These are phyloP conservation scores for Entomortierella beljakovae DNA, from an alignment of 192 early-diverging fungal species.

Conservation along the genomic window DNA sequence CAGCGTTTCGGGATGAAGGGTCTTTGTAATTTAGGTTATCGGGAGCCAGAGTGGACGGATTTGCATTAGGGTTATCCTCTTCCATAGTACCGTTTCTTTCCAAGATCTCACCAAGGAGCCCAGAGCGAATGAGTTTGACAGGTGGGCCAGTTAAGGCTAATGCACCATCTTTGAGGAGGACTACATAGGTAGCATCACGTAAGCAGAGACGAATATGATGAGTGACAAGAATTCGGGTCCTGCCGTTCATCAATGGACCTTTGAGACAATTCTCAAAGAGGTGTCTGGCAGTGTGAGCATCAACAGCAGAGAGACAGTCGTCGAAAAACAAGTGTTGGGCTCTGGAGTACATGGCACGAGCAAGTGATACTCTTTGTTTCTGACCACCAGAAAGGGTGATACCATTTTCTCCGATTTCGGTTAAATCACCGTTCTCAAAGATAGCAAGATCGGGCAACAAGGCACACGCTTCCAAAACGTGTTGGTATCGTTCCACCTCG, in stretches of 20 bases:
- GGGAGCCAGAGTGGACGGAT: slow-evolving; percentile 25
- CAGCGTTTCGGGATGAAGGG: slow-evolving; percentile 6
- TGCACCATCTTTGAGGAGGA: slow-evolving; percentile 62
- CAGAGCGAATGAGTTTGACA: slow-evolving; percentile 48
- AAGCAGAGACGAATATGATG: slow-evolving; percentile 79
- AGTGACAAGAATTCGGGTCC: slow-evolving; percentile 91
- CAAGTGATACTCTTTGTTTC: slow-evolving; percentile 88
- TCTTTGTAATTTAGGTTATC: slow-evolving; percentile 36
- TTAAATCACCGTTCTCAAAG: slow-evolving; percentile 69
- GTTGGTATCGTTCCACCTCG: slow-evolving; percentile 63
- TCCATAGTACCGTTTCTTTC: slow-evolving; percentile 55
- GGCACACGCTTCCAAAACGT: slow-evolving; percentile 69
- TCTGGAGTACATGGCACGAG: slow-evolving; percentile 86
- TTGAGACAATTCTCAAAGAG: slow-evolving; percentile 82
- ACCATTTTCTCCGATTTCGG: slow-evolving; percentile 85
- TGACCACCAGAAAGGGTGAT: slow-evolving; percentile 90
- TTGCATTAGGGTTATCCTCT: slow-evolving; percentile 45
- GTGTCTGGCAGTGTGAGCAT: slow-evolving; percentile 80
- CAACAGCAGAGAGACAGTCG: slow-evolving; percentile 92
- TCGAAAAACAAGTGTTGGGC: slow-evolving; percentile 81
- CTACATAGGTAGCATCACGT: slow-evolving; percentile 64
- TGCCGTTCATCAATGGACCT: slow-evolving; percentile 74
- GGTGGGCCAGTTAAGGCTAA: slow-evolving; percentile 48
- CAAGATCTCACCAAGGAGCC: slow-evolving; percentile 48
- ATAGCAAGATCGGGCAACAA: slow-evolving; percentile 66